Evolutionary conservation across 495 filamentous ascomycete genomes (phyloP), one percentile per base, ranked within the genome.

Genomic region (Annulohypoxylon nitens): DNA sequence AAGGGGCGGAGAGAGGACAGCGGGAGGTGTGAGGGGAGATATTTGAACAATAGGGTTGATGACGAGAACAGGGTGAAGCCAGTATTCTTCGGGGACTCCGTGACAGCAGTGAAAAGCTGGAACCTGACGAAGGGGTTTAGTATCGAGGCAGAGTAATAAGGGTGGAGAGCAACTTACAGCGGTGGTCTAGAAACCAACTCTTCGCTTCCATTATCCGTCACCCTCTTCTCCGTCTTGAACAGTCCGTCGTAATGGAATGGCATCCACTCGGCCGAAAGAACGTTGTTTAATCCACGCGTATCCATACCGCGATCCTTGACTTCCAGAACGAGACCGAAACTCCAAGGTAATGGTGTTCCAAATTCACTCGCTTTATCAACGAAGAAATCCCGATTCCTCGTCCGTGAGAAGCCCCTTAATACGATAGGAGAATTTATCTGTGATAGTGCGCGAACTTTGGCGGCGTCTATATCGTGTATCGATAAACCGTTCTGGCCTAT

Each of bases 161-260:
- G 26, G 11, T 16, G 25, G 25, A 14, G 1, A 12, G 6, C 10
- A 12, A 51, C 70, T 57, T 68, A 81, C 79, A 50, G 60, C 36
- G 73, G 78, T 41, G 73, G 75, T 10, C 61, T 68, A 18, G 77
- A 65, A 0, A 76, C 68, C 0, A 79, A 43, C 7, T 59, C 51
- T 51, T 81, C 78, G 26, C 20, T 69, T 48, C 78, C 79, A 43
- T 80, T 69, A 4, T 81, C 76, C 45, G 82, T 75, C 0, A 70
- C 77, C 36, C 80, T 58, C 26, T 83, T 80, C 18, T 81, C 80
- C 11, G 84, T 82, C 55, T 86, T 86, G 76, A 88, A 89, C 33
- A 87, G 76, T 0, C 86, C 87, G 50, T 88, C 86, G 48, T 83
- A 88, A 63, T 88, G 87, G 77, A 87, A 86, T 4, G 87, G 85